Evolutionary conservation across 208 protist species (phyloP).

Genomic region (Crithidia thermophila): DNA sequence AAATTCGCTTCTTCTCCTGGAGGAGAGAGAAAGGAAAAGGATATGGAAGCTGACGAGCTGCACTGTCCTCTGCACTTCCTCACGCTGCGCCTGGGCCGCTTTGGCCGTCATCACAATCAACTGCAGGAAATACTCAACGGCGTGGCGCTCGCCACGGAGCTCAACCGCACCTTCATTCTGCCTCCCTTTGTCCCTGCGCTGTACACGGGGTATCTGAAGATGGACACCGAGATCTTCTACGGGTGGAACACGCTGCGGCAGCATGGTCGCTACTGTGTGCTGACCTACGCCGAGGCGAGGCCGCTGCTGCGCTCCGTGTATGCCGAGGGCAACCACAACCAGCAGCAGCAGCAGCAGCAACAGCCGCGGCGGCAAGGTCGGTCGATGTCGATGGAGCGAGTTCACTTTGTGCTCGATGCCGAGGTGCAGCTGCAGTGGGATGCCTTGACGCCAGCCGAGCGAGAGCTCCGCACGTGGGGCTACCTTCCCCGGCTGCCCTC

Average conservation of each 20-base stretch:
- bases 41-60: too few species aligned
- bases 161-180: slow-evolving; percentile 20
- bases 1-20: background rate
- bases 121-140: slow-evolving; percentile 22
- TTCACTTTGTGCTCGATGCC: background rate
- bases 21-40: too few species aligned
- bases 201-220: background rate
- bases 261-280: slow-evolving; percentile 14
- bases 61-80: slow-evolving; percentile 17
- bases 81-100: slow-evolving; percentile 19
- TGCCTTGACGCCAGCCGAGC: background rate
- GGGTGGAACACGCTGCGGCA: slow-evolving; percentile 25
- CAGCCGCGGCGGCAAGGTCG: background rate
- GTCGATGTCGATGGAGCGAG: background rate
- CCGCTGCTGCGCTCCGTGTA: background rate
- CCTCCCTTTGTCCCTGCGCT: slow-evolving; percentile 15
- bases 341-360: background rate
- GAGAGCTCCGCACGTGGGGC: slow-evolving; percentile 10
- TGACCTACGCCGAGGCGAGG: slow-evolving; percentile 22
- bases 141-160: slow-evolving; percentile 10
- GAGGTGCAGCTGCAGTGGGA: background rate
- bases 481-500: background rate
- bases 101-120: slow-evolving; percentile 31
- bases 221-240: slow-evolving; percentile 15
- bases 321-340: background rate